Percentiles rank a stretch among this genome's conserved stretches.
phyloP scores from a whole-genome alignment of 805 yeast genomes.

The Brettanomyces naardenensis region DNA sequence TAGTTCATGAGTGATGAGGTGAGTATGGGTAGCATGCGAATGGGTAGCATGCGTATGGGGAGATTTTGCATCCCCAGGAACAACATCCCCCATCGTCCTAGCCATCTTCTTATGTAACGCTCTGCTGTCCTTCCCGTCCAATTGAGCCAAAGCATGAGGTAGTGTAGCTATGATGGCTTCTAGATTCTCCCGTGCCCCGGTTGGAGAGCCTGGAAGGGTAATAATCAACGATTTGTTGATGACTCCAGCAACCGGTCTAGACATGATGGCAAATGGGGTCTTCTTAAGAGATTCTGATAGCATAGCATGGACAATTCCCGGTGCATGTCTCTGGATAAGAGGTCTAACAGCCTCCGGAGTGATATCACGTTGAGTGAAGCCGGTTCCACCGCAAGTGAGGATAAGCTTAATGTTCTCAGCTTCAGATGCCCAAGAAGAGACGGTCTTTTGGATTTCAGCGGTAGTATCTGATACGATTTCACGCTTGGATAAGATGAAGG shows the following conservation, averaged over 20 bases:
- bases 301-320: conserved; percentile 44
- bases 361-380: conserved; percentile 35
- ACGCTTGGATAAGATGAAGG: conserved; percentile 8
- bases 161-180: conserved; percentile 29
- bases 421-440: conserved; percentile 21
- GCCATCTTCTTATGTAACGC: conserved; percentile 28
- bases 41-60: conserved; percentile 7
- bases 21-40: conserved; percentile 14
- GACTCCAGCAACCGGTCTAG: conserved; percentile 45
- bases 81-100: conserved; percentile 19
- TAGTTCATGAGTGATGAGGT: conserved; percentile 27
- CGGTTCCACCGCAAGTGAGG: conserved; percentile 48
- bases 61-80: conserved; percentile 11
- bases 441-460: conserved; percentile 22
- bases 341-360: conserved; percentile 45
- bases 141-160: conserved; percentile 36
- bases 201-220: conserved; percentile 47
- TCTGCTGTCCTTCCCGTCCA: conserved; percentile 29
- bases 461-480: conserved; percentile 31
- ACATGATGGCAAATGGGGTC: conserved; percentile 41
- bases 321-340: conserved; percentile 35
- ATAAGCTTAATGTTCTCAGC: conserved; percentile 23
- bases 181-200: conserved; percentile 38
- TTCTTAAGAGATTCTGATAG: conserved; percentile 31
- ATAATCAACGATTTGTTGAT: conserved; percentile 29